Base-by-base conservation (phyloP, 2,329 filamentous ascomycete genomes). In the Gnomoniopsis sp. region DNA sequence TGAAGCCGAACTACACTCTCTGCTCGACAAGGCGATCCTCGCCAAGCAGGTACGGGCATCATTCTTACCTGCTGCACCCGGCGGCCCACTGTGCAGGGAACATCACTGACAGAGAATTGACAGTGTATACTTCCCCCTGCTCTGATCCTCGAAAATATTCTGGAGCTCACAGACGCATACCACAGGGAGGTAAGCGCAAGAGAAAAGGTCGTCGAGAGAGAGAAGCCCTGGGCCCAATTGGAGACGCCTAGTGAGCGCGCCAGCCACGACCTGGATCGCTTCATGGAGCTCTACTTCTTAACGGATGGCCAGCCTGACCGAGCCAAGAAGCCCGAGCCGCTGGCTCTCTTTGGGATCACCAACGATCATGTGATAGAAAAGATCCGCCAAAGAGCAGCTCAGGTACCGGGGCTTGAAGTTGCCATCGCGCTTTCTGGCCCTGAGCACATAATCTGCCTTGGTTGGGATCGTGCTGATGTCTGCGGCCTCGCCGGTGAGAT, bases 241-340 rank as follows among this genome's bases (percentile, higher is more conserved):
- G 38, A 53, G 41, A 53, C 51, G 21, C 51, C 51, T 7, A 33
- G 11, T 23, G 51, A 53, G 38, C 51, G 51, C 19, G 51, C 51
- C 21, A 22, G 36, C 15, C 26, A 44, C 22, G 51, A 53, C 51
- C 41, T 53, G 12, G 34, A 43, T n/a, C 51, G 51, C 15, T 53
- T 53, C 26, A 26, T 53, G 51, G 51, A 53, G 41, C 51, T 30
- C 38, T 53, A 53, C 38, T 53, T 46, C 38, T 26, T 53, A 11
- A 53, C 51, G 4, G 51, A 44, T 41, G 51, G 51, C 51, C 19
- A 30, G 26, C 51, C 51, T 11, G 51, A 53, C n/a, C 23, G 38
- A 14, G 36, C 51, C 51, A 53, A 53, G 51, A 53, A 44, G 38
- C 51, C 51, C 15, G 51, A 53, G 22, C 51, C 51, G 1, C 34